A percentile compares a stretch with the other conserved stretches of the same genome.
These are phyloP conservation scores for Delphinella strobiligena DNA, from an alignment of 2,329 filamentous ascomycete species.

Conservation along the genomic window DNA sequence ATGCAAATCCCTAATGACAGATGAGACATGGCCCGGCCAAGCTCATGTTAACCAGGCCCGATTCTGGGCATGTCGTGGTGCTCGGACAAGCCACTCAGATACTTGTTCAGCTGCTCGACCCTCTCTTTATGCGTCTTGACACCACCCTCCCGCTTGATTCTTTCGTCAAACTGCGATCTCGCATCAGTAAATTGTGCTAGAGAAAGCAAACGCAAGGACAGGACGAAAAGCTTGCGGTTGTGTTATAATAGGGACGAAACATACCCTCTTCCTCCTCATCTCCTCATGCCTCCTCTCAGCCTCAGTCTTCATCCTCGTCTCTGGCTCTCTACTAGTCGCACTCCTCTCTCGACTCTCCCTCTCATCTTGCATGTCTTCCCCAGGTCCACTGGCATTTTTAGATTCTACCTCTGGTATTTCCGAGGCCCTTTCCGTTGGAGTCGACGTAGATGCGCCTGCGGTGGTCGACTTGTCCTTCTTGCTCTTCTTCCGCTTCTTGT, in stretches of 20 bases:
- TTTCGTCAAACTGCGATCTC: constrained; percentile 62
- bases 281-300: constrained; percentile 75
- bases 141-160: constrained; percentile 62
- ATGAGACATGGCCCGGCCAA: neutral
- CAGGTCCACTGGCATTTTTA: neutral
- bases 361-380: constrained; percentile 3
- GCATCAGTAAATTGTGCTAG: no score
- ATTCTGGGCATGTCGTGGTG: constrained; percentile 85
- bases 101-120: constrained; percentile 90
- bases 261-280: constrained; percentile 63
- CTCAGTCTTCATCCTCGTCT: constrained; percentile 57
- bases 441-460: constrained; percentile 11
- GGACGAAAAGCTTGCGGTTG: neutral
- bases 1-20: neutral
- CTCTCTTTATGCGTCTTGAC: constrained; percentile 95
- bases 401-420: constrained; percentile 5
- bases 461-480: constrained; percentile 24
- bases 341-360: constrained; percentile 2
- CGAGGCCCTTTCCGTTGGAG: constrained; percentile 10
- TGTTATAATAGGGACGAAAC: constrained; percentile 25
- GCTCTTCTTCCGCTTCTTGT: constrained; percentile 54
- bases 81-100: constrained; percentile 82
- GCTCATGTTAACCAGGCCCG: constrained; percentile 40
- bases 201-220: no score
- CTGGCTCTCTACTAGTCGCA: constrained; percentile 7